A percentile compares a stretch with the other conserved stretches of the same genome.
Evolutionary conservation across 2,329 filamentous ascomycete species (phyloP).

Genomic region (Epichloe gansuensis): DNA sequence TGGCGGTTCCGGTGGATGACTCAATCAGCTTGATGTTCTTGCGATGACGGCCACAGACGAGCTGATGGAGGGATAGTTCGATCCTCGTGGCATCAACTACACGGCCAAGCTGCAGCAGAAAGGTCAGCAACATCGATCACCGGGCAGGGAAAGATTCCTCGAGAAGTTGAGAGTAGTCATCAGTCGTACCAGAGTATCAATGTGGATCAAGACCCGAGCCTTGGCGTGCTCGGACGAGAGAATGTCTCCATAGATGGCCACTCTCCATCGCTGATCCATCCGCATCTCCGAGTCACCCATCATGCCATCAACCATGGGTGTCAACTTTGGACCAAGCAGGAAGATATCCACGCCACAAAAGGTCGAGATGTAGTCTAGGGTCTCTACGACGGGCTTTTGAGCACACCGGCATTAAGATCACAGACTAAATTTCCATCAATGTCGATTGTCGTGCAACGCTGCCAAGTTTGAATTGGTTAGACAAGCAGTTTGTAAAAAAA

Average conservation of each 20-base stretch:
- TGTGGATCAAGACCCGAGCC: constrained; percentile 90
- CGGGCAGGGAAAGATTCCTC: background rate
- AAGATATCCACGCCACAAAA: constrained; percentile 97
- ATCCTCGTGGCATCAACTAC: constrained; percentile 69
- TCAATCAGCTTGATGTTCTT: constrained; percentile 99
- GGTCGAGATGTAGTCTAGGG: constrained; percentile 74
- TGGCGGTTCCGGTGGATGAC: constrained; percentile 86
- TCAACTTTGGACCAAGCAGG: constrained; percentile 78
- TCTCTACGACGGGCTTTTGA: constrained; percentile 69
- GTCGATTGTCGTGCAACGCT: constrained; percentile 84
- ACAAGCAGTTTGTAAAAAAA: background rate
- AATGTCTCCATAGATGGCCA: constrained; percentile 90
- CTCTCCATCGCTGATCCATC: constrained; percentile 79
- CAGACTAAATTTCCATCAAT: constrained; percentile 85
- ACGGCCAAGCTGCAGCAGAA: constrained; percentile 46
- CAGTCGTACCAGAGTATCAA: constrained; percentile 68
- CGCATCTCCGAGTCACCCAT: constrained; percentile 73
- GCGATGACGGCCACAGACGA: constrained; percentile 83
- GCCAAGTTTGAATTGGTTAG: background rate
- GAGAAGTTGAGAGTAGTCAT: background rate
- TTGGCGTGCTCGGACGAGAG: constrained; percentile 95
- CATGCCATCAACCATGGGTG: constrained; percentile 61
- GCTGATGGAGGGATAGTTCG: constrained; percentile 77
- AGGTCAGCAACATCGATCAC: background rate
- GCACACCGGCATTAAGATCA: constrained; percentile 52